These are phyloP conservation scores for Ogataea saltuana DNA, from an alignment of 805 yeast species.

Conservation along the genomic window DNA sequence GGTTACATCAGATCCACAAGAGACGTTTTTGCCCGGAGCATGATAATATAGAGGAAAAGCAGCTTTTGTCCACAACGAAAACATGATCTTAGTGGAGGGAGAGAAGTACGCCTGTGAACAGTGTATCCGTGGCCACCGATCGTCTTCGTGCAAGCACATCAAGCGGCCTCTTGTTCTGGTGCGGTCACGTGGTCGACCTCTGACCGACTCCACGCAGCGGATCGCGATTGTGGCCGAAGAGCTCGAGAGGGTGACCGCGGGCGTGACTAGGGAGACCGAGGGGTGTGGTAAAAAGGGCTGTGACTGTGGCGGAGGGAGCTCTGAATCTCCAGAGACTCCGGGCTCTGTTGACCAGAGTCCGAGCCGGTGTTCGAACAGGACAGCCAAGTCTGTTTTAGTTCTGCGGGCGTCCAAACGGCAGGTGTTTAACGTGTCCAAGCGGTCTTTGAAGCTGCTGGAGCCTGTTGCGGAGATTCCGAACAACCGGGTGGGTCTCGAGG, in stretches of 20 bases:
- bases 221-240: constrained; percentile 58
- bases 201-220: constrained; percentile 55
- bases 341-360: too few species aligned
- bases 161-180: constrained; percentile 81
- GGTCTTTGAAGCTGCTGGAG: constrained; percentile 34
- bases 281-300: too few species aligned
- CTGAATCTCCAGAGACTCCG: too few species aligned
- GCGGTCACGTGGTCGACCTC: constrained; percentile 86
- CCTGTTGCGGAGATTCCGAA: constrained; percentile 38
- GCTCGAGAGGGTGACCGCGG: constrained; percentile 7
- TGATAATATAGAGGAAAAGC: too few species aligned
- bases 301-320: too few species aligned
- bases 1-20: too few species aligned
- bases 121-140: constrained; percentile 92
- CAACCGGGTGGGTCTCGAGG: constrained; percentile 33
- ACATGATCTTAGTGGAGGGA: constrained; percentile 76
- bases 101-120: constrained; percentile 81
- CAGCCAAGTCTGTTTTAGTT: constrained; percentile 31
- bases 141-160: constrained; percentile 82
- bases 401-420: constrained; percentile 38
- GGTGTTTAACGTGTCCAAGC: constrained; percentile 38
- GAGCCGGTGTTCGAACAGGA: constrained; percentile 3
- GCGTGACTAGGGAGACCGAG: background rate
- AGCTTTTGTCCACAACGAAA: too few species aligned
- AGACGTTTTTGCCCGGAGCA: too few species aligned